Evolutionary conservation across 192 early-diverging fungal species (phyloP).

Genomic region (Umbelopsis vinacea): DNA sequence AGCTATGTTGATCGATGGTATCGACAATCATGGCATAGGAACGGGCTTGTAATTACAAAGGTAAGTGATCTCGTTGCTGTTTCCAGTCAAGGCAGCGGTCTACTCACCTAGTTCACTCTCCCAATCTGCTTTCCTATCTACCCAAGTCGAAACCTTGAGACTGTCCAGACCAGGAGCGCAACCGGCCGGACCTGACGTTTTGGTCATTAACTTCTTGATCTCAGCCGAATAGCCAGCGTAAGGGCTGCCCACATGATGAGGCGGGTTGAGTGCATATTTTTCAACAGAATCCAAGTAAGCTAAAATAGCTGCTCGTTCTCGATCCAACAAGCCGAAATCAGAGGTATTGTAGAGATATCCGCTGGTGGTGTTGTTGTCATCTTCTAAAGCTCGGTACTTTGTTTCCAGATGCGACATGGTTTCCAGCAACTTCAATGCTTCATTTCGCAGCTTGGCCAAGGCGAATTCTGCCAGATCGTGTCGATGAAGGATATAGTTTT

Average conservation of each 20-base stretch:
- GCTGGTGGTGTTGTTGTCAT: conserved; percentile 40
- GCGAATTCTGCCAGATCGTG: conserved; percentile 46
- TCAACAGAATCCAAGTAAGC: conserved; percentile 53
- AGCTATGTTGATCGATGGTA: background rate
- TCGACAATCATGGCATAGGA: conserved; percentile 12
- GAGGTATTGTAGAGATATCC: conserved; percentile 55
- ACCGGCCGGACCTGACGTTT: conserved; percentile 23
- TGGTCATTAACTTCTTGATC: conserved; percentile 39
- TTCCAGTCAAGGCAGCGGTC: too few relatives aligned
- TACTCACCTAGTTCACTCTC: conserved; percentile 1
- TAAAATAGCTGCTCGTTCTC: conserved; percentile 48
- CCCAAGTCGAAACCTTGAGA: background rate
- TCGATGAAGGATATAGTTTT: conserved; percentile 56
- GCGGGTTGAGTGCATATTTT: conserved; percentile 49
- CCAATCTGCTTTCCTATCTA: background rate
- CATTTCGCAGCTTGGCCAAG: conserved; percentile 44
- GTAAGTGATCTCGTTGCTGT: too few relatives aligned
- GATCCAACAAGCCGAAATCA: conserved; percentile 47
- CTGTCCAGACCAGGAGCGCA: background rate
- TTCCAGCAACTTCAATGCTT: conserved; percentile 50
- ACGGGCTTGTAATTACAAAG: background rate
- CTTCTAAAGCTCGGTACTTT: conserved; percentile 41
- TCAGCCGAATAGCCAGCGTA: conserved; percentile 35
- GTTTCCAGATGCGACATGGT: conserved; percentile 55
- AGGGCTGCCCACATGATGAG: conserved; percentile 38